Evolutionary conservation across 257 asterid species (phyloP), one percentile per base, ranked within the genome.

Genomic region (Cynanchum wilfordii): DNA sequence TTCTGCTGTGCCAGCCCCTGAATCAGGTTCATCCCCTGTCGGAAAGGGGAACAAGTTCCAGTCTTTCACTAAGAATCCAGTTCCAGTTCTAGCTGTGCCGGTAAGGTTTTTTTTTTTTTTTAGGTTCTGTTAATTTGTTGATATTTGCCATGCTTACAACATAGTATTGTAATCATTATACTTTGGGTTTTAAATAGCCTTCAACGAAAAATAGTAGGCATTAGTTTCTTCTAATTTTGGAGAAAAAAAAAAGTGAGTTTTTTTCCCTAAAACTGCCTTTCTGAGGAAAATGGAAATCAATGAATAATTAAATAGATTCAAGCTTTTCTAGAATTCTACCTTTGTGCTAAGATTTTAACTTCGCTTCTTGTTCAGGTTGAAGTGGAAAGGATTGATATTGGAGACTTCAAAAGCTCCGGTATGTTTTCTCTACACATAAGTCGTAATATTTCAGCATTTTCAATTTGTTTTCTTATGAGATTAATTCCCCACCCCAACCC

Each of bases 321-420:
- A 52, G 19, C 72, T 56, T 57, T 52, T 20, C 59, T 36, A 22
- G 51, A 11, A 17, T 38, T 10, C 17, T 45, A 27, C 54, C 50
- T 16, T 75, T 49, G 10, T 30, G 69, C 47, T 66, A 66, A 81
- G 29, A 36, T 47, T 58, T 59, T 42, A 17, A 73, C 69, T 50
- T 58, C n/a, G 55, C 68, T 78, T 58, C 78, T 66, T 55, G 22
- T 84, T 77, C 97, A 94, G 99, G 86, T 85, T 83, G 99, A 95
- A 85, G 90, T 92, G 75, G 99, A 92, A 84, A 79, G 88, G 69
- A 89, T 92, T 73, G 96, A 95, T 73, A 74, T 95, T 55, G 98
- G 97, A 65, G 92, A 87, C 66, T 82, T 87, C 83, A 85, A 82
- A 81, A 80, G 79, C 81, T 81, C 96, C 75, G 97, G 99, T 76